Evolutionary conservation across 306 rosid species (phyloP).

Genomic region (Mucuna pruriens): DNA sequence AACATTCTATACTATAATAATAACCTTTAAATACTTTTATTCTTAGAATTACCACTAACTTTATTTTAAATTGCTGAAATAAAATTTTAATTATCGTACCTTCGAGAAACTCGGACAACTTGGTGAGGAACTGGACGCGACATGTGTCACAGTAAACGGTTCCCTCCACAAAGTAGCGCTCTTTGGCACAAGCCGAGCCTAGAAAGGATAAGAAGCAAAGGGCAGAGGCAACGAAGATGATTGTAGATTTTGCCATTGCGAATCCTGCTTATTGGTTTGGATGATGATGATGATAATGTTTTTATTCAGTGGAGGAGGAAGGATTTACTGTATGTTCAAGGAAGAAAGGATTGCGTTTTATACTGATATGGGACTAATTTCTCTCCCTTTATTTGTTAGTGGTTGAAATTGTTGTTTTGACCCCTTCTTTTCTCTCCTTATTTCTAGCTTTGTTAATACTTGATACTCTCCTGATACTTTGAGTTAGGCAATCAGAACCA

Average conservation of each 20-base stretch:
- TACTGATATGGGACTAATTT: background rate
- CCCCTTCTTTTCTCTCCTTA: conserved; percentile 37
- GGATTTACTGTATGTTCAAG: background rate
- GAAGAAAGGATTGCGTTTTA: conserved; percentile 10
- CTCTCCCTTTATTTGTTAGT: conserved; percentile 7
- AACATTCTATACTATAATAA: no score
- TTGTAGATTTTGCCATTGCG: conserved; percentile 59
- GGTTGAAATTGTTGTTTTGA: conserved; percentile 36
- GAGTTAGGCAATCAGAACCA: background rate
- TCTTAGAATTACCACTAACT: no score
- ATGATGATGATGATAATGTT: no score
- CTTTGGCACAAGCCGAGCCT: background rate
- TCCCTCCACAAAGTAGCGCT: conserved; percentile 57
- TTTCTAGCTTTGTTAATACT: no score
- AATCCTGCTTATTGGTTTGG: background rate
- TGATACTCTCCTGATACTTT: no score
- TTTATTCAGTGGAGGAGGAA: background rate
- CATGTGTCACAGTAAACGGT: conserved; percentile 84
- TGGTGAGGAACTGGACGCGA: conserved; percentile 67
- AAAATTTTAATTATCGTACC: no score
- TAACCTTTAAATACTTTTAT: no score
- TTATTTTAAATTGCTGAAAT: no score
- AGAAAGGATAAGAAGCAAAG: conserved; percentile 65
- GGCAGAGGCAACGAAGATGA: conserved; percentile 50
- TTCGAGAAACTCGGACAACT: conserved; percentile 40